Percentiles rank a stretch among this genome's conserved stretches.
Conservation (phyloP, 192 early-diverging fungal genomes). For the Geosiphon pyriformis region DNA sequence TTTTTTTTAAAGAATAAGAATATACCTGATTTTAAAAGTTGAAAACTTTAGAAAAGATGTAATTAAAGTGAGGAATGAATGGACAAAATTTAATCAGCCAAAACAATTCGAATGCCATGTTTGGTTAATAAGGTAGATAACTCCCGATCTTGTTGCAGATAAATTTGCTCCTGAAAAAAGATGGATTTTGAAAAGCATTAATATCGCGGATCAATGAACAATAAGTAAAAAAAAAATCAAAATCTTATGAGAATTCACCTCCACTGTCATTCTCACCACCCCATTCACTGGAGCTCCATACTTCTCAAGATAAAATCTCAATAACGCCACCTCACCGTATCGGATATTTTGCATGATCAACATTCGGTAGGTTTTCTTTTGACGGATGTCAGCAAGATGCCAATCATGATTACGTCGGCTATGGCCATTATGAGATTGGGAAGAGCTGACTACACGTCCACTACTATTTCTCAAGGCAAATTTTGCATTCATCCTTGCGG, state of each 20-base stretch:
- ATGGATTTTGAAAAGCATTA: background rate
- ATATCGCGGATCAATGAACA: background rate
- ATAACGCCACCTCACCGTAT: conserved; percentile 35
- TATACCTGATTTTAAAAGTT: too few relatives aligned
- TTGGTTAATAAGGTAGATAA: conserved; percentile 13
- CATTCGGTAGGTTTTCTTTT: conserved; percentile 40
- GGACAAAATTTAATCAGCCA: conserved; percentile 9
- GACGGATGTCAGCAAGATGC: conserved; percentile 32
- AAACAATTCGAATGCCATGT: conserved; percentile 15
- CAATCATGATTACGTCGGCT: conserved; percentile 33
- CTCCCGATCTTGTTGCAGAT: conserved; percentile 4
- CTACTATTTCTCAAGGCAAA: conserved; percentile 4
- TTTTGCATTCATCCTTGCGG: conserved; percentile 20
- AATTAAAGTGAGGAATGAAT: too few relatives aligned
- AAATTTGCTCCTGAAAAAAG: conserved; percentile 17
- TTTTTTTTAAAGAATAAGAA: too few relatives aligned
- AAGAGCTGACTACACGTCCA: background rate
- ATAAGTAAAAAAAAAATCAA: background rate
- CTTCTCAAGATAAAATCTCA: conserved; percentile 37
- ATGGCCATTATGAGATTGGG: background rate
- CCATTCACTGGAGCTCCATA: conserved; percentile 32
- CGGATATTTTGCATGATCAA: conserved; percentile 43
- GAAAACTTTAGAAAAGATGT: too few relatives aligned
- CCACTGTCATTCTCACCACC: conserved; percentile 10
- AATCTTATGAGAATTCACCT: conserved; percentile 2